Evolutionary conservation across 305 asterid genomes (phyloP), one percentile per base, ranked within the genome.

Genomic region (Salvia sclarea): DNA sequence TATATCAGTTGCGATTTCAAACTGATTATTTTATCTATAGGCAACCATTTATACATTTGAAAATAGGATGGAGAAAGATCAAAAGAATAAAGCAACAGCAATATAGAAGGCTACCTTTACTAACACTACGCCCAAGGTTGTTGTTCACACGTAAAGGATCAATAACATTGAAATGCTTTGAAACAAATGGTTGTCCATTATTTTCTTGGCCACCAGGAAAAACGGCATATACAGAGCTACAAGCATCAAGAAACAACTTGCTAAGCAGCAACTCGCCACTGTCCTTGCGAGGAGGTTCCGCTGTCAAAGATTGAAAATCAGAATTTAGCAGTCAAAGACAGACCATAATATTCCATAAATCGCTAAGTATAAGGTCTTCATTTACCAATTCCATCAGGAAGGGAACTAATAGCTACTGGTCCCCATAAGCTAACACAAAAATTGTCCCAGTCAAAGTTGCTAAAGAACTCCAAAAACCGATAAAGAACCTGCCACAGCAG

Each of bases 391-490:
- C 85, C 87, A 75, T 89, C 92, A 6, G 99, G 99, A 69, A 94
- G 86, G 69, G 94, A 82, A 81, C 80, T 88, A 59, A 94, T 89
- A 54, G 95, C 87, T 61, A 91, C 99, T 71, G 99, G 99, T 57
- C 99, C 98, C 99, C 97, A 88, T 76, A 94, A 86, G 85, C 99
- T 94, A 59, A 94, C 96, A 88, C 99, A 94, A 76, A 86, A 91
- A 69, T 81, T 88, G 73, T 89, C 97, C 97, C 97, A 94, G 80
- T 94, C 97, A 58, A 94, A 94, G 81, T 86, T 88, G 89, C 99
- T 89, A 83, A 94, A 94, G 85, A 94, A 94, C 84, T 91, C 99
- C 86, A 94, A 87, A 82, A 94, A 94, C 17, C 98, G 96, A 78
- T 86, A 94, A 55, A 94, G 96, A 75, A 94, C 99, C 99, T 94